These are phyloP conservation scores for Tolypocladium tundrense DNA, from an alignment of 2,329 filamentous ascomycete genomes.

Conservation along the genomic window DNA sequence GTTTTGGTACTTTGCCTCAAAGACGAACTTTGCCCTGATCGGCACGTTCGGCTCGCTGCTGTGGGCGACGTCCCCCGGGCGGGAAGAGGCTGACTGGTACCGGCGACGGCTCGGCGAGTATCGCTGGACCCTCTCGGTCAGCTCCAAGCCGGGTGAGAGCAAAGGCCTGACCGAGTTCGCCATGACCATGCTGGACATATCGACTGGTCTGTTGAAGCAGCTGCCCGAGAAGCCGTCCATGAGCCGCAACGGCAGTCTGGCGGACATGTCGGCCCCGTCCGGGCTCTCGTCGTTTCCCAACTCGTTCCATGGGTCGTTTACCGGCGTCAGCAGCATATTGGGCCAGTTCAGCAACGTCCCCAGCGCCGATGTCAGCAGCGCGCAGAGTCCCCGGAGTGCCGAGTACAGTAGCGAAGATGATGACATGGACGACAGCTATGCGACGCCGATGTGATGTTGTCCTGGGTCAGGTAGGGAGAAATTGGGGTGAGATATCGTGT, in stretches of 20 bases:
- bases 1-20: conserved; percentile 86
- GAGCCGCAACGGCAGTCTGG: conserved; percentile 41
- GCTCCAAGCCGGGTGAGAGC: conserved; percentile 57
- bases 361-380: conserved; percentile 37
- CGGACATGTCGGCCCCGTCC: conserved; percentile 30
- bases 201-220: conserved; percentile 56
- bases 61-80: conserved; percentile 77
- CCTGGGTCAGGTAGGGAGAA: not conserved
- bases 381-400: conserved; percentile 39
- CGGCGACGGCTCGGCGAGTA: conserved; percentile 77
- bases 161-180: conserved; percentile 55
- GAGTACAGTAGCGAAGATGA: conserved; percentile 43
- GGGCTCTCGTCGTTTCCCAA: conserved; percentile 12
- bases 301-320: conserved; percentile 20
- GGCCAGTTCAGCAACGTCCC: conserved; percentile 32
- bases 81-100: conserved; percentile 91
- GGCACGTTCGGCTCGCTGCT: conserved; percentile 86
- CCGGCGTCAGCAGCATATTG: conserved; percentile 22
- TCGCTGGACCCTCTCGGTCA: conserved; percentile 85
- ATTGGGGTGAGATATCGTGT: not conserved
- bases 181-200: conserved; percentile 69
- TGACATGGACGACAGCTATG: conserved; percentile 32
- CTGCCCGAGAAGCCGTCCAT: conserved; percentile 62
- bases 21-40: conserved; percentile 88
- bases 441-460: conserved; percentile 10